A percentile compares a stretch with the other conserved stretches of the same genome.
phyloP scores from a whole-genome alignment of 345 rosid species.

The Ceriops tagal region DNA sequence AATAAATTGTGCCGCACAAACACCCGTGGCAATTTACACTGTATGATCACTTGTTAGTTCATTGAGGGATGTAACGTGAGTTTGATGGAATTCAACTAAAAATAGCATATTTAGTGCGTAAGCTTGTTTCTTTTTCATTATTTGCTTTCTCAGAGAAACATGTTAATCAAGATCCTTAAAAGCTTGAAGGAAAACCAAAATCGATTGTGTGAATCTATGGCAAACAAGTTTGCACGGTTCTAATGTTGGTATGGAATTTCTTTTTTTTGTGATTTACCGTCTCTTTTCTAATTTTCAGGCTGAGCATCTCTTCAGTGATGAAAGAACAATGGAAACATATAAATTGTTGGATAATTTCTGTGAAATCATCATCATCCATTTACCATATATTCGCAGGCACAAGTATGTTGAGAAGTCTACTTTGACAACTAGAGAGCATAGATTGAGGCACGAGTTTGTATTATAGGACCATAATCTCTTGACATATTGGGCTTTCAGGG shows the following conservation, averaged over 20 bases:
- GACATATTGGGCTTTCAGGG: constrained; percentile 37
- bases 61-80: no score
- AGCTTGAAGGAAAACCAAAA: no score
- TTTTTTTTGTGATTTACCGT: background rate
- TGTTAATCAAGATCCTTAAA: no score
- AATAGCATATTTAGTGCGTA: no score
- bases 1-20: no score
- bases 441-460: no score
- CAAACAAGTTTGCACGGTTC: background rate
- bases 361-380: constrained; percentile 47
- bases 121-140: background rate
- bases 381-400: constrained; percentile 54
- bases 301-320: constrained; percentile 55
- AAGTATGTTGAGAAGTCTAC: constrained; percentile 36
- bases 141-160: background rate
- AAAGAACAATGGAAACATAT: constrained; percentile 42
- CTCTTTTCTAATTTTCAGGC: constrained; percentile 32
- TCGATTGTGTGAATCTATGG: no score
- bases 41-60: no score
- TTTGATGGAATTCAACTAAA: no score
- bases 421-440: background rate
- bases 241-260: background rate
- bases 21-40: no score
- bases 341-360: constrained; percentile 59
- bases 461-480: background rate